Conservation (phyloP, 2,329 filamentous ascomycete species). For the Juglanconis sp. region DNA sequence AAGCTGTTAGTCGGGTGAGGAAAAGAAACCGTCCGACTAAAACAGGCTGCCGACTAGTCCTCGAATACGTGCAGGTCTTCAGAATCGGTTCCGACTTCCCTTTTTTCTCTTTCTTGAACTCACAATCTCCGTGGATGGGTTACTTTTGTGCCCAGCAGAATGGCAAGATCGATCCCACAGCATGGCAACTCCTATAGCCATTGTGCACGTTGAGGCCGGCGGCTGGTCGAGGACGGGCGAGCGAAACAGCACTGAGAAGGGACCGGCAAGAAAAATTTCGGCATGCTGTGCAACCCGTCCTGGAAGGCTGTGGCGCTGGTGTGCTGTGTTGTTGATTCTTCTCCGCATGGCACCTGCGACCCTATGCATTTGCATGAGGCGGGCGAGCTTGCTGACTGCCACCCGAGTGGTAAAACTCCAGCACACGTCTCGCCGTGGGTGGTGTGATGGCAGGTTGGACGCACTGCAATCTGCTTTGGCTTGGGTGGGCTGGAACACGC, state of each 20-base stretch:
- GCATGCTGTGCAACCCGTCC: slow-evolving; percentile 6
- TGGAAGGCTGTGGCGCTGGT: not conserved
- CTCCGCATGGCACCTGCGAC: slow-evolving; percentile 7
- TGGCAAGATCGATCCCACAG: too few species aligned
- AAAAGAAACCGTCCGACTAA: too few species aligned
- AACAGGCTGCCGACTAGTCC: too few species aligned
- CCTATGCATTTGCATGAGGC: slow-evolving; percentile 10
- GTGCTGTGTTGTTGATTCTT: not conserved
- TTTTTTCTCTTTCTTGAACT: too few species aligned
- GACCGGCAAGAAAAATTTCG: slow-evolving; percentile 1
- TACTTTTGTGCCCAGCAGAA: too few species aligned
- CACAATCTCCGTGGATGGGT: too few species aligned
- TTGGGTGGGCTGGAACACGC: not conserved
- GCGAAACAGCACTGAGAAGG: not conserved
- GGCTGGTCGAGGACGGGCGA: not conserved
- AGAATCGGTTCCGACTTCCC: too few species aligned
- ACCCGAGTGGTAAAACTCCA: not conserved
- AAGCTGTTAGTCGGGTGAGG: too few species aligned
- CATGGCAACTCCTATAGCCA: not conserved
- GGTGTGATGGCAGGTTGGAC: slow-evolving; percentile 1
- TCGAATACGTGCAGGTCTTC: too few species aligned
- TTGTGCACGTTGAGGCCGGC: not conserved
- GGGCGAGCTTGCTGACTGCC: not conserved
- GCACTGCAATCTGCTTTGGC: not conserved
- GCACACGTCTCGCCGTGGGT: not conserved